Evolutionary conservation across 2,329 filamentous ascomycete species (phyloP).

Genomic region (Mollisia scopiformis): DNA sequence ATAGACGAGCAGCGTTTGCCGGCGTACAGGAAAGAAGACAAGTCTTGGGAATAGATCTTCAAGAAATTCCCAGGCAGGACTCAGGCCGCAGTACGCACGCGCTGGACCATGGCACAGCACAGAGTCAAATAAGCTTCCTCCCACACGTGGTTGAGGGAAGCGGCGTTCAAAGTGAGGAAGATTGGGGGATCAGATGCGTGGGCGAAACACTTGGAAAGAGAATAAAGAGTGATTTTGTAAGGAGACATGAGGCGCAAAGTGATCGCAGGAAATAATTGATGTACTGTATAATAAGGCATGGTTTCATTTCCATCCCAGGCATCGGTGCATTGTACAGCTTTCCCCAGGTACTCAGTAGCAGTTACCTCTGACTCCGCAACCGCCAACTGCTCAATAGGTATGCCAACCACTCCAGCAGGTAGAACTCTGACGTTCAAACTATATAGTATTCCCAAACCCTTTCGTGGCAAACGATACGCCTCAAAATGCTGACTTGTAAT

Average conservation of each 20-base stretch:
- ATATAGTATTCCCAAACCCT: background rate
- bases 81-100: background rate
- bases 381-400: slow-evolving; percentile 9
- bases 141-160: no score
- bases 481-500: no score
- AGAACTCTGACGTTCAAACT: slow-evolving; percentile 4
- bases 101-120: no score
- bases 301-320: slow-evolving; percentile 15
- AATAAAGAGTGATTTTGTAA: no score
- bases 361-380: slow-evolving; percentile 5
- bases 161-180: no score
- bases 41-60: background rate
- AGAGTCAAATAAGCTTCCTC: no score
- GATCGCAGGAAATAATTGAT: no score
- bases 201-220: no score
- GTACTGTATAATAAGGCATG: no score
- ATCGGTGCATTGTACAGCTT: slow-evolving; percentile 15
- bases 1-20: slow-evolving; percentile 6
- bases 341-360: slow-evolving; percentile 16
- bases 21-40: slow-evolving; percentile 4
- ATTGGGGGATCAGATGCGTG: no score
- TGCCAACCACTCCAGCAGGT: slow-evolving; percentile 2
- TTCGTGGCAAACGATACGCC: background rate
- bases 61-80: background rate
- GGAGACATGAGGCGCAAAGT: no score